These are phyloP conservation scores for Diaporthe ampelina DNA, from an alignment of 2,329 filamentous ascomycete species.

Conservation along the genomic window DNA sequence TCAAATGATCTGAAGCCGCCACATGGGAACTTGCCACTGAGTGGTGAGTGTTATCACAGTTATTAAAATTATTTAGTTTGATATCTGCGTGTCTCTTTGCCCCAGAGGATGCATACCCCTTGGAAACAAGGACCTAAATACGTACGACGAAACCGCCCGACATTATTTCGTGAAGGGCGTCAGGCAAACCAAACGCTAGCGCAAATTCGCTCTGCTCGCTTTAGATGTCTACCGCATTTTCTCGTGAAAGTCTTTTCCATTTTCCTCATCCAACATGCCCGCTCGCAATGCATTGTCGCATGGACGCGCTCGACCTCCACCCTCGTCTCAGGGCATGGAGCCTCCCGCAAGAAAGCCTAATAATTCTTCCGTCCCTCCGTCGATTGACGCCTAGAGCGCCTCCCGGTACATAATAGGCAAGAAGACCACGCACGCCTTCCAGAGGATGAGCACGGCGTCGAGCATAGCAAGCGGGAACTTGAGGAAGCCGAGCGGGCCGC, in stretches of 20 bases:
- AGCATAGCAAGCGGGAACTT: conserved; percentile 76
- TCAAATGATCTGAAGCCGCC: fast-evolving
- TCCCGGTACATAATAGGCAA: conserved; percentile 85
- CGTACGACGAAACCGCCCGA: conserved; percentile 12
- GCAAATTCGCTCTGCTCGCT: background rate
- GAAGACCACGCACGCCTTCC: conserved; percentile 85
- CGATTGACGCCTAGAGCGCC: conserved; percentile 51
- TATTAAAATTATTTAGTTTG: conserved; percentile 27
- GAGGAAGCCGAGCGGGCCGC: conserved; percentile 65
- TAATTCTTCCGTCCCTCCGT: background rate
- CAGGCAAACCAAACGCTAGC: background rate
- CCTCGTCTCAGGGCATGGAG: background rate
- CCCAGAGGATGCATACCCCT: background rate
- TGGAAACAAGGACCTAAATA: conserved; percentile 5
- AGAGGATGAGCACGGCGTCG: conserved; percentile 79
- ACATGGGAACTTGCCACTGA: fast-evolving
- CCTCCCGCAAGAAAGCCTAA: too few species aligned
- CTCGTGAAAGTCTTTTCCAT: background rate
- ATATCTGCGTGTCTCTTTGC: conserved; percentile 9
- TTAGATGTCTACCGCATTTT: background rate
- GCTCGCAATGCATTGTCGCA: background rate
- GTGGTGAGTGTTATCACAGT: background rate
- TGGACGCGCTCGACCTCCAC: background rate
- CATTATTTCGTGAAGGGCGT: conserved; percentile 4
- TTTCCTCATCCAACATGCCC: background rate